A percentile compares a stretch with the other conserved stretches of the same genome.
These are phyloP conservation scores for Polyporus arcularius DNA, from an alignment of 768 basidiomycete species.

Conservation along the genomic window DNA sequence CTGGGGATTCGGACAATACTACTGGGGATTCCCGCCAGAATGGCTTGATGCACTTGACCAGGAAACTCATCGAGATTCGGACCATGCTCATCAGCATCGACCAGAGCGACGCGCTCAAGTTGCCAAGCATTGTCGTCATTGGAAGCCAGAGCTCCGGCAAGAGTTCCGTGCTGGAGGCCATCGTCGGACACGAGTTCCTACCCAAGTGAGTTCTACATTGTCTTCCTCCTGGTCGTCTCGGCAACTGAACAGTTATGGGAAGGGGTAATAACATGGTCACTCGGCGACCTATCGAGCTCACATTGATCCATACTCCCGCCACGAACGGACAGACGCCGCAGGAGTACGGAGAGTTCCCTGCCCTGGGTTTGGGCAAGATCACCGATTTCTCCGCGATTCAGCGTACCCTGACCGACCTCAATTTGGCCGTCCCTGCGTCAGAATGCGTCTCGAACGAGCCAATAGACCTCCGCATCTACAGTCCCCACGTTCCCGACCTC, in stretches of 20 bases:
- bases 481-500: slow-evolving; percentile 93
- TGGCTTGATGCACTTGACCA: slow-evolving; percentile 90
- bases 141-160: slow-evolving; percentile 99
- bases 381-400: slow-evolving; percentile 92
- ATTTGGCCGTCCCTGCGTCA: slow-evolving; percentile 86
- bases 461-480: slow-evolving; percentile 96
- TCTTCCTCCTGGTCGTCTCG: background rate
- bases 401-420: slow-evolving; percentile 90
- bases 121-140: slow-evolving; percentile 97
- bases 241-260: slow-evolving; percentile 7
- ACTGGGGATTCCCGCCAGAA: slow-evolving; percentile 59
- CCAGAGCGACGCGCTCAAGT: slow-evolving; percentile 89
- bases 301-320: slow-evolving; percentile 87
- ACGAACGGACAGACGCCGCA: slow-evolving; percentile 52
- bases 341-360: slow-evolving; percentile 95
- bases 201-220: slow-evolving; percentile 76
- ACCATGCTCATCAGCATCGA: slow-evolving; percentile 95
- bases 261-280: slow-evolving; percentile 99
- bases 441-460: slow-evolving; percentile 94
- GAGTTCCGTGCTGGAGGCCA: slow-evolving; percentile 94
- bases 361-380: slow-evolving; percentile 85
- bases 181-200: slow-evolving; percentile 96
- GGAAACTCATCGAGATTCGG: slow-evolving; percentile 94
- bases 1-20: slow-evolving; percentile 25
- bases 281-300: slow-evolving; percentile 95